These are phyloP conservation scores for Triticum monococcum DNA, from an alignment of 176 grass and related monocot genomes.

Conservation along the genomic window DNA sequence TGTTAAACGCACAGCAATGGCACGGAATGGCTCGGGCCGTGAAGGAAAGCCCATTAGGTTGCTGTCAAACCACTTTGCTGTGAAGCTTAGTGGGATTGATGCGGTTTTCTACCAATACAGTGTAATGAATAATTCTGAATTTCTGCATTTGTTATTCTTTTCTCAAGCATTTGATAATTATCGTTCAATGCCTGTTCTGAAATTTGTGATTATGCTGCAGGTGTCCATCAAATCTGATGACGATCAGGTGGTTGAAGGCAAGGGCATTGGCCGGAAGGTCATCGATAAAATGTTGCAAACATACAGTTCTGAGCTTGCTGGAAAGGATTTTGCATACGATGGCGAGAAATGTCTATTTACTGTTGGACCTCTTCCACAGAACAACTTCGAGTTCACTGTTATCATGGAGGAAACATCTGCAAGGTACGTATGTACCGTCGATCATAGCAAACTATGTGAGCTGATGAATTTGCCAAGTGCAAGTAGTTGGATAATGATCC, in stretches of 20 bases:
- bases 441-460: not conserved
- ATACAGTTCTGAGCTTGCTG: conserved; percentile 74
- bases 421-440: conserved; percentile 39
- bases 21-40: conserved; percentile 40
- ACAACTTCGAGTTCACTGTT: conserved; percentile 79
- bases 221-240: conserved; percentile 75
- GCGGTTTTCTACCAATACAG: conserved; percentile 67
- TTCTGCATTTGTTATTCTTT: conserved; percentile 15
- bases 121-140: conserved; percentile 43
- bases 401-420: conserved; percentile 73
- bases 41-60: conserved; percentile 56
- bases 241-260: conserved; percentile 58
- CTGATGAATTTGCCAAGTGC: conserved; percentile 12
- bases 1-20: conserved; percentile 35
- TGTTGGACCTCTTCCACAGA: conserved; percentile 76
- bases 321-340: conserved; percentile 89
- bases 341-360: conserved; percentile 91
- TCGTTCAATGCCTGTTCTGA: not conserved
- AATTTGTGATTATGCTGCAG: conserved; percentile 39
- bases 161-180: not conserved
- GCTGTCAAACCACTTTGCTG: conserved; percentile 63
- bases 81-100: conserved; percentile 51
- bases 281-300: conserved; percentile 75
- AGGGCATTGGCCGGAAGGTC: conserved; percentile 64
- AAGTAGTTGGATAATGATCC: not conserved